Percentiles rank a stretch among this genome's conserved stretches.
phyloP scores from a whole-genome alignment of 2,329 filamentous ascomycete species.

The Colletotrichum abscissum region DNA sequence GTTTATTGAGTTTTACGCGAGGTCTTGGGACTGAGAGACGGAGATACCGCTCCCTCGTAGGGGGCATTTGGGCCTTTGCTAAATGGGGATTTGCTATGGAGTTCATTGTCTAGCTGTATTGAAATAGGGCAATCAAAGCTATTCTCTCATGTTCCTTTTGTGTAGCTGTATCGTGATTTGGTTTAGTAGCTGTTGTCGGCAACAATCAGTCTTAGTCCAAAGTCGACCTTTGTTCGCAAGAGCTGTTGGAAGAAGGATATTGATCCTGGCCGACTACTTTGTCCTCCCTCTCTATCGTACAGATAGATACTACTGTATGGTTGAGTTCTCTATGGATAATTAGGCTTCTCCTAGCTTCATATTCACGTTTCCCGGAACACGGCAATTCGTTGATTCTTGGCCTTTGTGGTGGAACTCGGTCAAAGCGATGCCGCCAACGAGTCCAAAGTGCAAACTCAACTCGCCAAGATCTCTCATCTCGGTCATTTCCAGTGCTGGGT shows the following conservation, averaged over 20 bases:
- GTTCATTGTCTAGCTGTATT: not conserved
- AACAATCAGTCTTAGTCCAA: too few relatives aligned
- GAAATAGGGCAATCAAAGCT: not conserved
- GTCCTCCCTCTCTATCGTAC: too few relatives aligned
- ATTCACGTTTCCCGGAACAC: not conserved
- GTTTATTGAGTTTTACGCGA: not conserved
- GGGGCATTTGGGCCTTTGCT: not conserved
- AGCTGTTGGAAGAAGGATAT: too few relatives aligned
- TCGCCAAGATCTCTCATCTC: constrained; percentile 26
- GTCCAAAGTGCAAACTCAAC: not conserved
- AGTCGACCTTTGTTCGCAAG: too few relatives aligned
- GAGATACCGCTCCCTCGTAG: constrained; percentile 13
- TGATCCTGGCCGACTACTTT: too few relatives aligned
- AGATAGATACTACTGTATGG: too few relatives aligned
- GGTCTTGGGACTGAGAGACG: constrained; percentile 6
- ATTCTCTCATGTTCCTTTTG: not conserved
- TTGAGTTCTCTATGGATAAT: too few relatives aligned
- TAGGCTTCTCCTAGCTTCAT: too few relatives aligned
- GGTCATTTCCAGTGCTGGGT: constrained; percentile 16
- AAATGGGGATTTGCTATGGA: constrained; percentile 1
- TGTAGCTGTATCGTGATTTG: not conserved
- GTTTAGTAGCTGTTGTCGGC: too few relatives aligned
- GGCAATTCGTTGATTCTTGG: not conserved
- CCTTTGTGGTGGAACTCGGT: not conserved
- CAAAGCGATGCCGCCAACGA: not conserved